phyloP scores from a whole-genome alignment of 768 basidiomycete species.

The Clavaria fumosa region DNA sequence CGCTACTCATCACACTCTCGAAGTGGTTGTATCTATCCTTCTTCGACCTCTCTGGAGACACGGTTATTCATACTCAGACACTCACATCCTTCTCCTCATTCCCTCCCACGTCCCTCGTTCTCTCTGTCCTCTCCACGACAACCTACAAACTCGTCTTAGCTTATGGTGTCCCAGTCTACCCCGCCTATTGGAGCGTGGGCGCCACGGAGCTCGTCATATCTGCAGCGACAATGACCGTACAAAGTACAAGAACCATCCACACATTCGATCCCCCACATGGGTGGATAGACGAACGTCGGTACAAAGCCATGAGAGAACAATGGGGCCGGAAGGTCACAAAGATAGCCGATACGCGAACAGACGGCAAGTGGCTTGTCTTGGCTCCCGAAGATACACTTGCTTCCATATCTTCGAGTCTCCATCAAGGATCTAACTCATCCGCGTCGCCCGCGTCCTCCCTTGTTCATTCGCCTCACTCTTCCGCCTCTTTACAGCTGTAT shows the following conservation, averaged over 20 bases:
- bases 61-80: conserved; percentile 41
- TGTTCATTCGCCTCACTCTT: not conserved
- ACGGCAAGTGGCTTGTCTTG: conserved; percentile 75
- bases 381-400: conserved; percentile 35
- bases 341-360: conserved; percentile 65
- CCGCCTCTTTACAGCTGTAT: too few relatives aligned
- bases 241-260: conserved; percentile 45
- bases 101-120: conserved; percentile 66
- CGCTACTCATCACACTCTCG: conserved; percentile 59
- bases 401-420: conserved; percentile 14
- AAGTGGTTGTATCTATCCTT: conserved; percentile 49
- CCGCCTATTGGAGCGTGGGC: conserved; percentile 66
- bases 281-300: conserved; percentile 53
- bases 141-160: conserved; percentile 62
- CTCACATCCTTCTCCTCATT: conserved; percentile 65
- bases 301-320: conserved; percentile 52
- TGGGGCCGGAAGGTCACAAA: conserved; percentile 60
- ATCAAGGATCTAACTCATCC: conserved; percentile 12
- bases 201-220: conserved; percentile 64
- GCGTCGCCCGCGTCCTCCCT: conserved; percentile 14
- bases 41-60: conserved; percentile 48
- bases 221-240: conserved; percentile 30
- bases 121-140: conserved; percentile 42
- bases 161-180: conserved; percentile 66
- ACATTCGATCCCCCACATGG: conserved; percentile 58